Evolutionary conservation across 805 yeast species (phyloP).

Genomic region (Lipomyces japonicus): DNA sequence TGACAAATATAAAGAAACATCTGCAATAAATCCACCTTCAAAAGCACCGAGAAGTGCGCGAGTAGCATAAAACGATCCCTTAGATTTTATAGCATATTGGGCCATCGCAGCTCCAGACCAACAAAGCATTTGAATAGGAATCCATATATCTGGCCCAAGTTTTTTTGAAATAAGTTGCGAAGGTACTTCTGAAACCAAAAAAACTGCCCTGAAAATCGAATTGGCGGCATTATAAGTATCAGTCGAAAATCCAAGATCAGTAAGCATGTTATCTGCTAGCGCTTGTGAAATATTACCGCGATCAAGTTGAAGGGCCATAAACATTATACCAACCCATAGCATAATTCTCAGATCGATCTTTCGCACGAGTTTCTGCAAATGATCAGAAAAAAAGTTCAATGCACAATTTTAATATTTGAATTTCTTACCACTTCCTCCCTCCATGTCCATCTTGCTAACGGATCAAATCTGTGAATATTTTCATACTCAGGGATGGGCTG

Average conservation of each 20-base stretch:
- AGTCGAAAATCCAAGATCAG: conserved; percentile 50
- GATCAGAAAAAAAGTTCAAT: neutral
- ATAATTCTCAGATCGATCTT: conserved; percentile 55
- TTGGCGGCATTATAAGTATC: conserved; percentile 51
- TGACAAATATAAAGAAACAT: conserved; percentile 56
- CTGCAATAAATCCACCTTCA: conserved; percentile 69
- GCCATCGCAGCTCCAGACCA: too few relatives aligned
- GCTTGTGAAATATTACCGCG: too few relatives aligned
- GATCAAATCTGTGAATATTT: too few relatives aligned
- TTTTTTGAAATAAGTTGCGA: too few relatives aligned
- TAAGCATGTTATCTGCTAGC: conserved; percentile 51
- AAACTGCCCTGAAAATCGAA: conserved; percentile 50
- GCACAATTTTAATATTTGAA: too few relatives aligned
- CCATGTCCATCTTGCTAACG: conserved; percentile 52
- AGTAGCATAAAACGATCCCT: too few relatives aligned
- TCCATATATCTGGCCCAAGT: conserved; percentile 58
- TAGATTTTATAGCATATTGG: conserved; percentile 46
- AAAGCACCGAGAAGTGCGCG: conserved; percentile 50
- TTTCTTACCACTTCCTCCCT: conserved; percentile 43
- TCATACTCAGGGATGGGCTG: too few relatives aligned
- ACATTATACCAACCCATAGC: conserved; percentile 53
- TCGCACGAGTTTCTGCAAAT: conserved; percentile 38
- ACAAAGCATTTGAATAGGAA: too few relatives aligned
- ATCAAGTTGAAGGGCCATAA: conserved; percentile 55
- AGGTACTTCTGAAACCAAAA: conserved; percentile 53